Conservation (phyloP, 2,329 filamentous ascomycete genomes). For the Ophiobolus disseminans region DNA sequence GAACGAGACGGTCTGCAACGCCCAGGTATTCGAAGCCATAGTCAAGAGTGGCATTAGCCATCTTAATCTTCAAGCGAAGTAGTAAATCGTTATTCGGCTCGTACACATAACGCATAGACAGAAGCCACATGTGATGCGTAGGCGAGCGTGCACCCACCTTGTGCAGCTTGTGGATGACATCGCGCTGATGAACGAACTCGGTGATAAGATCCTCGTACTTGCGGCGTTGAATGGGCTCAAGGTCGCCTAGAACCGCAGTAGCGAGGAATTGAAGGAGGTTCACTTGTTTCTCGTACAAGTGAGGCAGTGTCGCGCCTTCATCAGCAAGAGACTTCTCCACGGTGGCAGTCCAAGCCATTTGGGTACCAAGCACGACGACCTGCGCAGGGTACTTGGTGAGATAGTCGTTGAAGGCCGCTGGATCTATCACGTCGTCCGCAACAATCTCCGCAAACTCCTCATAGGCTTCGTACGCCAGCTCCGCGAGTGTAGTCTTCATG, state of each 20-base stretch:
- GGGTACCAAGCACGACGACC: conserved; percentile 91
- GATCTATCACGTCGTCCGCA: conserved; percentile 72
- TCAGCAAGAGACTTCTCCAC: conserved; percentile 79
- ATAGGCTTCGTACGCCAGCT: conserved; percentile 85
- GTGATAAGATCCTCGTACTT: conserved; percentile 99
- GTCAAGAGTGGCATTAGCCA: conserved; percentile 93
- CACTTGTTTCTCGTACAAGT: conserved; percentile 81
- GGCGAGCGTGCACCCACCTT: conserved; percentile 75
- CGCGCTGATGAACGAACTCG: conserved; percentile 96
- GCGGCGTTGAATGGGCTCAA: conserved; percentile 86
- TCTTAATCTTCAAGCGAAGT: conserved; percentile 85
- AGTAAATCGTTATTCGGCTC: conserved; percentile 79
- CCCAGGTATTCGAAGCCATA: conserved; percentile 99
- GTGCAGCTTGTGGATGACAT: conserved; percentile 87
- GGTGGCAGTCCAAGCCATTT: conserved; percentile 89
- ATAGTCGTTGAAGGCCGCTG: conserved; percentile 75
- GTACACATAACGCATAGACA: conserved; percentile 98
- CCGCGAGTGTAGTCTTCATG: conserved; percentile 93
- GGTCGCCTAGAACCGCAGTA: conserved; percentile 85
- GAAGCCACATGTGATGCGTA: conserved; percentile 87
- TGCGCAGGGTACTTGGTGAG: conserved; percentile 88
- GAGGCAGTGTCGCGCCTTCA: conserved; percentile 72
- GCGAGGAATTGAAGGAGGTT: conserved; percentile 86
- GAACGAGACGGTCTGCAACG: conserved; percentile 92
- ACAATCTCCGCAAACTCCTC: conserved; percentile 83